These are phyloP conservation scores for Aotearoamyces nothofagi DNA, from an alignment of 2,329 filamentous ascomycete species.

Conservation along the genomic window DNA sequence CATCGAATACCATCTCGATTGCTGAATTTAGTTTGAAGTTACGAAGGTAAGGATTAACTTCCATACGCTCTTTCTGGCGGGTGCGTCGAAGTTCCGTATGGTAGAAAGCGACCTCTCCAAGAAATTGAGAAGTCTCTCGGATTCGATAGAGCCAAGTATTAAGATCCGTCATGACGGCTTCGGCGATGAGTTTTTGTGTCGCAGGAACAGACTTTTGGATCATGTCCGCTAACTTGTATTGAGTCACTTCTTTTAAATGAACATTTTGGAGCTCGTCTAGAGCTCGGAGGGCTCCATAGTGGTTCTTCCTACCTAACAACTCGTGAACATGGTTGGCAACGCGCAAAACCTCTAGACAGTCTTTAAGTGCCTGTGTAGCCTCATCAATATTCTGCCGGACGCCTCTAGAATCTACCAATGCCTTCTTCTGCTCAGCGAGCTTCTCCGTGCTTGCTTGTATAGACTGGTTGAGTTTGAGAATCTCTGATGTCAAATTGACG, in stretches of 20 bases:
- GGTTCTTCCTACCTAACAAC: conserved; percentile 79
- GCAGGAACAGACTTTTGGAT: conserved; percentile 92
- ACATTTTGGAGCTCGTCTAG: conserved; percentile 94
- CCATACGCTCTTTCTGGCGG: conserved; percentile 68
- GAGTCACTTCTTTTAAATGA: conserved; percentile 83
- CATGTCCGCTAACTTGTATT: conserved; percentile 87
- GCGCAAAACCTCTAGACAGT: conserved; percentile 81
- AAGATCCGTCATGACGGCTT: conserved; percentile 91
- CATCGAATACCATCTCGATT: conserved; percentile 88
- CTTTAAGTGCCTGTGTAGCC: conserved; percentile 72
- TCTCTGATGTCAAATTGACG: conserved; percentile 75
- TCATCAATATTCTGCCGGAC: conserved; percentile 95
- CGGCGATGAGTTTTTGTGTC: conserved; percentile 83
- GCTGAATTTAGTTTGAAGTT: conserved; percentile 91
- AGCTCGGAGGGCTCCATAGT: conserved; percentile 87
- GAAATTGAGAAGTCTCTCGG: conserved; percentile 85
- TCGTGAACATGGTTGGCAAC: conserved; percentile 93
- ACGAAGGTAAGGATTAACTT: conserved; percentile 57
- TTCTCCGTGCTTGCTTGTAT: conserved; percentile 93
- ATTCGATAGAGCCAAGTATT: conserved; percentile 96
- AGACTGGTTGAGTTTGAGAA: conserved; percentile 81
- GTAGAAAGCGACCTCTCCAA: conserved; percentile 93
- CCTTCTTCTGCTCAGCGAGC: conserved; percentile 86
- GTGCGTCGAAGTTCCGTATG: conserved; percentile 79
- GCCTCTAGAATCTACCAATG: conserved; percentile 78